Evolutionary conservation across 768 basidiomycete genomes (phyloP).

Genomic region (Crassisporium funariophilum): DNA sequence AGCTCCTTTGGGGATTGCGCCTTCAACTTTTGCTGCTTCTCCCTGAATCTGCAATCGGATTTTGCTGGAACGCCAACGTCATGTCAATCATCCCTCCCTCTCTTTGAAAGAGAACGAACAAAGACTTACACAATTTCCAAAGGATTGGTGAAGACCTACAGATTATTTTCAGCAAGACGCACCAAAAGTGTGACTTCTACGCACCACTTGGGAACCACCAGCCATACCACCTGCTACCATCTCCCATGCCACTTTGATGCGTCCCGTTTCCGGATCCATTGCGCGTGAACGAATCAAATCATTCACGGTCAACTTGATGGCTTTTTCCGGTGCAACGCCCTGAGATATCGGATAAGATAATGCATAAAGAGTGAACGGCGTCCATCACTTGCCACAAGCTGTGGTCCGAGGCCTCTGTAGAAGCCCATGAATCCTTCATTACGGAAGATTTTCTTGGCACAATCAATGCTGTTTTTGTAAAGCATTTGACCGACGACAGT

Average conservation of each 20-base stretch:
- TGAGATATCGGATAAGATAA: constrained; percentile 28
- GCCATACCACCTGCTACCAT: constrained; percentile 89
- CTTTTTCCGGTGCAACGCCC: constrained; percentile 97
- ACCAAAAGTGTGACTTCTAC: constrained; percentile 31
- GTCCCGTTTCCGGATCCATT: constrained; percentile 94
- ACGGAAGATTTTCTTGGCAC: constrained; percentile 88
- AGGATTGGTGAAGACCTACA: constrained; percentile 94
- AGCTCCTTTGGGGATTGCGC: constrained; percentile 81
- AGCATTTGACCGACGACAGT: constrained; percentile 95
- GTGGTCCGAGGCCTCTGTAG: constrained; percentile 94
- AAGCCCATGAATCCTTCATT: constrained; percentile 96
- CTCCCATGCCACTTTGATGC: constrained; percentile 92
- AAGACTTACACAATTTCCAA: constrained; percentile 86
- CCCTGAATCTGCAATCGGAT: constrained; percentile 96
- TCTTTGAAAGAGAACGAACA: constrained; percentile 8
- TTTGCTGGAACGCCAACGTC: constrained; percentile 59
- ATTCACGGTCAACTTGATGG: constrained; percentile 97
- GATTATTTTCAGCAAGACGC: constrained; percentile 10
- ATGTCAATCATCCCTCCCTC: no score
- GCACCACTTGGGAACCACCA: constrained; percentile 96
- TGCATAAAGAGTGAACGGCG: background rate
- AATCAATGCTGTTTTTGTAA: constrained; percentile 96
- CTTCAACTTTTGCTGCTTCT: constrained; percentile 87
- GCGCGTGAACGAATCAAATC: constrained; percentile 82
- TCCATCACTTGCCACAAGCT: constrained; percentile 75